phyloP scores from a whole-genome alignment of 306 rosid genomes.

The Parietaria judaica region DNA sequence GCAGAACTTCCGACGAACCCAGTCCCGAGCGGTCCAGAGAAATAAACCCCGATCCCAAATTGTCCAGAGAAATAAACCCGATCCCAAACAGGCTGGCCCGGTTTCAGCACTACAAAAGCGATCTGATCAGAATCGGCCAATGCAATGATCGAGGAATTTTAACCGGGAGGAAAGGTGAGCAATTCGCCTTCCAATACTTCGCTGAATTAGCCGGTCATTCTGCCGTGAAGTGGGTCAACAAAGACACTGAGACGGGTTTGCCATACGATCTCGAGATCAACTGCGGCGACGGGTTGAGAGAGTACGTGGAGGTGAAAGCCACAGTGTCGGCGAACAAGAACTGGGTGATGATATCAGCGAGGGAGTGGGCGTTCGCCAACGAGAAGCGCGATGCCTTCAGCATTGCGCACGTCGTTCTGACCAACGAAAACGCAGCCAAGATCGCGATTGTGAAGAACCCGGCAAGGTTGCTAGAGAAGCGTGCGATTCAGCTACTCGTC shows the following conservation, averaged over 20 bases:
- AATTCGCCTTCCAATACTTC: constrained; percentile 54
- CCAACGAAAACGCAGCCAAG: constrained; percentile 35
- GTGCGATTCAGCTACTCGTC: constrained; percentile 57
- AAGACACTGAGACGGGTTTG: constrained; percentile 54
- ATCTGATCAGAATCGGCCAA: constrained; percentile 43
- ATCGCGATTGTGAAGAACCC: constrained; percentile 63
- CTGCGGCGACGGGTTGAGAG: constrained; percentile 25
- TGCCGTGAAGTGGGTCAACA: constrained; percentile 68
- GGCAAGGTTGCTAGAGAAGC: constrained; percentile 48
- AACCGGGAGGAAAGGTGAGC: constrained; percentile 74
- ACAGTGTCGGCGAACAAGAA: constrained; percentile 67
- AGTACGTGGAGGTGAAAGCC: constrained; percentile 81
- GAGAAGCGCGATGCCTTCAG: constrained; percentile 67
- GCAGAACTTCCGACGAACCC: constrained; percentile 21
- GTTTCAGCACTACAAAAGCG: constrained; percentile 27
- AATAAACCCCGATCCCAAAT: constrained; percentile 5
- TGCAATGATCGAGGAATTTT: constrained; percentile 36
- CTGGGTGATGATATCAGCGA: constrained; percentile 66
- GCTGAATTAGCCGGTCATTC: constrained; percentile 31
- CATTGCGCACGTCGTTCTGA: constrained; percentile 56
- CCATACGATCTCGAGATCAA: constrained; percentile 61
- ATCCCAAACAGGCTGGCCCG: constrained; percentile 15
- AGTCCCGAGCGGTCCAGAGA: constrained; percentile 19
- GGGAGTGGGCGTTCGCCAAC: constrained; percentile 76
- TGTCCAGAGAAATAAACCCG: constrained; percentile 19